Conservation (phyloP, 2,329 filamentous ascomycete species). For the Conoideocrella luteorostrata region DNA sequence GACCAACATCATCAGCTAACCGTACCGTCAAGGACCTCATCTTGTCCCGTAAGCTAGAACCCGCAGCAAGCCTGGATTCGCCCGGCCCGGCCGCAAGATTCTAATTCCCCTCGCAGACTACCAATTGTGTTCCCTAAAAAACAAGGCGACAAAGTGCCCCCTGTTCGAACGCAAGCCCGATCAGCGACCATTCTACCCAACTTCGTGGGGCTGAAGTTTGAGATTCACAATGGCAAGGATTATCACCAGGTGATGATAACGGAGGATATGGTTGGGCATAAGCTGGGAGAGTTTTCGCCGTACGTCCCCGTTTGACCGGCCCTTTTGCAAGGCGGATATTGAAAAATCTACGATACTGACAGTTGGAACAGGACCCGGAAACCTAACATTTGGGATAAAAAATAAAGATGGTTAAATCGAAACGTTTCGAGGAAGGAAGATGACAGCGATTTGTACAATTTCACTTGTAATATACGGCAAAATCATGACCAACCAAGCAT, state of each 20-base stretch:
- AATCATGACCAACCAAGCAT: background rate
- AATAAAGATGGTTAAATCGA: constrained; percentile 16
- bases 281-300: constrained; percentile 87
- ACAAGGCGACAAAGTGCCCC: constrained; percentile 56
- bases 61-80: too few species aligned
- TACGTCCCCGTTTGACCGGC: constrained; percentile 41
- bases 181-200: constrained; percentile 85
- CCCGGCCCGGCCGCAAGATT: constrained; percentile 8
- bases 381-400: constrained; percentile 47
- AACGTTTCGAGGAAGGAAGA: constrained; percentile 12
- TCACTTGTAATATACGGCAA: background rate
- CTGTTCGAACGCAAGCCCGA: constrained; percentile 81
- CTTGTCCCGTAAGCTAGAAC: constrained; percentile 43
- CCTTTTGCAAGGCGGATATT: too few species aligned
- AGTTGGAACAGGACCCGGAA: constrained; percentile 44
- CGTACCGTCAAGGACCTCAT: constrained; percentile 37
- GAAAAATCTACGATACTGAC: too few species aligned
- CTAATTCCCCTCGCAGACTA: constrained; percentile 33
- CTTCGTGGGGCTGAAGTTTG: constrained; percentile 84
- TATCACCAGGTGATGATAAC: constrained; percentile 80
- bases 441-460: background rate
- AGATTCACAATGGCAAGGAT: constrained; percentile 85
- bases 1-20: constrained; percentile 18
- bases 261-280: constrained; percentile 94
- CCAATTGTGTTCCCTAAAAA: constrained; percentile 57